A percentile compares a stretch with the other conserved stretches of the same genome.
phyloP scores from a whole-genome alignment of 2,329 filamentous ascomycete species.

The Celoporthe dispersa region DNA sequence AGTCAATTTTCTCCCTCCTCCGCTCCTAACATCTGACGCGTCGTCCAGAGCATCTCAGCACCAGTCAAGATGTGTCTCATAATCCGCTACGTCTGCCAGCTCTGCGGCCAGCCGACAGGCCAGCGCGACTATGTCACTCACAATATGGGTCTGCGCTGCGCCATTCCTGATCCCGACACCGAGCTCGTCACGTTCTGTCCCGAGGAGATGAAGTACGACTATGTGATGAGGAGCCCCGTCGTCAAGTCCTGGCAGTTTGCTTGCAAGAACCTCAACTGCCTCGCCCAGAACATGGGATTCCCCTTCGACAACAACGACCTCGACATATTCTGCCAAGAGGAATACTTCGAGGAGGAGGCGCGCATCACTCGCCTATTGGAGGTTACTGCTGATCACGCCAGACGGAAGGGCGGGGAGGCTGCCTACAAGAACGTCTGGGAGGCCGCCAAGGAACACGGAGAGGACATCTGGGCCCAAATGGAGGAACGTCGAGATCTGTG shows the following conservation, averaged over 20 bases:
- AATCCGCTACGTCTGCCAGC: constrained; percentile 1
- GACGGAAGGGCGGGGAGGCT: background rate
- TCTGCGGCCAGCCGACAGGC: background rate
- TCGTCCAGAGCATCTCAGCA: background rate
- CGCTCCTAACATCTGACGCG: background rate
- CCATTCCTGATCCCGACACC: background rate
- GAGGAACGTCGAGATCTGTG: background rate
- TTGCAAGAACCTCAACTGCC: background rate
- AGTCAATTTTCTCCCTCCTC: too few relatives aligned
- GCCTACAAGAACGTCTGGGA: background rate
- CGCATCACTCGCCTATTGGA: background rate
- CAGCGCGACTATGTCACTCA: constrained; percentile 6
- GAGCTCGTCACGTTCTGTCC: background rate
- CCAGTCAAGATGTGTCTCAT: background rate
- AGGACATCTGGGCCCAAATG: background rate
- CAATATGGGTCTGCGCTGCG: background rate
- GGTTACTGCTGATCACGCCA: background rate
- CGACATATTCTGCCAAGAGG: background rate
- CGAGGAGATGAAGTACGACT: background rate
- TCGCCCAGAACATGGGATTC: background rate
- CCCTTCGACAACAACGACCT: background rate
- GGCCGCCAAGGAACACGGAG: background rate
- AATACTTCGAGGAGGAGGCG: background rate
- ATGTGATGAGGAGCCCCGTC: background rate
- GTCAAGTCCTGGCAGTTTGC: background rate